Conservation (phyloP, 1,139 yeast genomes). For the Geotrichum klebahnii region DNA sequence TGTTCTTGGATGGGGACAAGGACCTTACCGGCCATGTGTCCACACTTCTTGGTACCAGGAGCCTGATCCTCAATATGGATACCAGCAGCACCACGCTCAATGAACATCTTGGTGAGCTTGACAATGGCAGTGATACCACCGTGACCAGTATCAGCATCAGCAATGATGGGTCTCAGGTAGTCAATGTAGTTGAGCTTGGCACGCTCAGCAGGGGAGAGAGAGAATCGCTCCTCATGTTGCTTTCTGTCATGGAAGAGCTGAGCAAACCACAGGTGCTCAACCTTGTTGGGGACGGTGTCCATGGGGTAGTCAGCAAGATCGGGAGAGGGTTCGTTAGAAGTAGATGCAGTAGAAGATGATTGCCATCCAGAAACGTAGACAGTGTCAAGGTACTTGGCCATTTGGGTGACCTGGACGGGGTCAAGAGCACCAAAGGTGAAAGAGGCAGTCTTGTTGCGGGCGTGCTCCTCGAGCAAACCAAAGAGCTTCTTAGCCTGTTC, state of each 20-base stretch:
- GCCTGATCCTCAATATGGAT: conserved; percentile 98
- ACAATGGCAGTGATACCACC: conserved; percentile 96
- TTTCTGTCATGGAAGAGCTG: conserved; percentile 96
- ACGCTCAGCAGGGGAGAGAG: conserved; percentile 57
- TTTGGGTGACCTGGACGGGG: conserved; percentile 92
- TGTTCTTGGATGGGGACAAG: conserved; percentile 97
- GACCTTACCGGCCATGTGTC: conserved; percentile 98
- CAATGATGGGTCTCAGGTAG: conserved; percentile 89
- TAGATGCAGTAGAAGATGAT: conserved; percentile 94
- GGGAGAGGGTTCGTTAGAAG: conserved; percentile 95
- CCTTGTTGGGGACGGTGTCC: conserved; percentile 98
- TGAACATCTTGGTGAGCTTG: conserved; percentile 91
- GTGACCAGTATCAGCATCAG: conserved; percentile 98
- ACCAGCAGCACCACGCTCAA: conserved; percentile 98
- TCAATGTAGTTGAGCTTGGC: conserved; percentile 59
- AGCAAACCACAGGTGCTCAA: conserved; percentile 94
- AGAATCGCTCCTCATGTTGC: conserved; percentile 81
- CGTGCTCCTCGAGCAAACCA: conserved; percentile 66
- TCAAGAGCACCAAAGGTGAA: conserved; percentile 95
- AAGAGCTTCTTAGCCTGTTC: conserved; percentile 78
- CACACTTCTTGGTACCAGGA: conserved; percentile 97
- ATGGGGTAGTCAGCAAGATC: conserved; percentile 97
- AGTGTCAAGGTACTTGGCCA: conserved; percentile 92
- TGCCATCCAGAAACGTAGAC: conserved; percentile 98
- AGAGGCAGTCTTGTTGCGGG: conserved; percentile 66